These are phyloP conservation scores for Phtheirospermum japonicum DNA, from an alignment of 257 asterid genomes.

Conservation along the genomic window DNA sequence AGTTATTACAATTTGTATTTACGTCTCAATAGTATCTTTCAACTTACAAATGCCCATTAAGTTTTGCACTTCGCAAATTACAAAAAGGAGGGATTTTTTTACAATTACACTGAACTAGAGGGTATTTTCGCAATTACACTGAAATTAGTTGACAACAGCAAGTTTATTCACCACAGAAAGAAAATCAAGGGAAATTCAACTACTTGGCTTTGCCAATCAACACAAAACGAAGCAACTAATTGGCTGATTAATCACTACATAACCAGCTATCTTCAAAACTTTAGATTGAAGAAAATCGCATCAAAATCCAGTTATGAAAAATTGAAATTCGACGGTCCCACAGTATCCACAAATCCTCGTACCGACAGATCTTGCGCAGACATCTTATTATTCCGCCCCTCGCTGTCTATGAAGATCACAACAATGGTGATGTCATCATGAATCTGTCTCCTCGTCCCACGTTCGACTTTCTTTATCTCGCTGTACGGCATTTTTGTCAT, in stretches of 20 bases:
- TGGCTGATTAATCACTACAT: background rate
- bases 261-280: background rate
- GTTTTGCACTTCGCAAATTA: no score
- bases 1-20: no score
- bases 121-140: no score
- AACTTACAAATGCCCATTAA: no score
- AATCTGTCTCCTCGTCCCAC: slow-evolving; percentile 45
- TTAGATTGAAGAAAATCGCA: background rate
- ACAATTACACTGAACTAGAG: no score
- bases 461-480: slow-evolving; percentile 43
- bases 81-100: no score
- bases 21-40: no score
- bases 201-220: background rate
- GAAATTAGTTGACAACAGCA: no score
- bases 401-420: slow-evolving; percentile 62
- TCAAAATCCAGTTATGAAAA: background rate
- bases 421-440: slow-evolving; percentile 77
- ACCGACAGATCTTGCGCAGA: slow-evolving; percentile 43
- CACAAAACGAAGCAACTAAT: background rate
- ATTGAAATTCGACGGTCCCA: slow-evolving; percentile 47
- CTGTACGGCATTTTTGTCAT: slow-evolving; percentile 41
- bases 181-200: no score
- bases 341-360: slow-evolving; percentile 53
- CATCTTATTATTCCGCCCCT: slow-evolving; percentile 30
- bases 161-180: no score